Conservation (phyloP, 2,329 filamentous ascomycete species). For the Microdochium nivale region DNA sequence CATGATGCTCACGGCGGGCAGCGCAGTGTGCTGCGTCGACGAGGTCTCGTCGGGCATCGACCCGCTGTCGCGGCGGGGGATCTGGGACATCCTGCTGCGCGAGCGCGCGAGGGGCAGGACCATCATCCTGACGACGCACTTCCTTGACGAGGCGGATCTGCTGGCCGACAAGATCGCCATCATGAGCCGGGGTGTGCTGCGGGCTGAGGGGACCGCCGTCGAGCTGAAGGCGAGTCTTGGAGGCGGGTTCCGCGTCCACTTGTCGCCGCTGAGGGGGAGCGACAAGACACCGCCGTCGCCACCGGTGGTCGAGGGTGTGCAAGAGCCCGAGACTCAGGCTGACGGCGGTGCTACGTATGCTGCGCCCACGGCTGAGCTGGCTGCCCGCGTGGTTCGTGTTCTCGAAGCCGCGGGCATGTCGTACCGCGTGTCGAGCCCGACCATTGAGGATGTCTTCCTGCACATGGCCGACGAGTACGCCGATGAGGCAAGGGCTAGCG, state of each 20-base stretch:
- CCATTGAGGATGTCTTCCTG: constrained; percentile 87
- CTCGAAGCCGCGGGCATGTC: constrained; percentile 59
- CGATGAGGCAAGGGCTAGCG: constrained; percentile 28
- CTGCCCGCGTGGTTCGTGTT: constrained; percentile 60
- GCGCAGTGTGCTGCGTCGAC: constrained; percentile 80
- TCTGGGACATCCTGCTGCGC: constrained; percentile 87
- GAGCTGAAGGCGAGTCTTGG: constrained; percentile 77
- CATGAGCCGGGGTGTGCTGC: constrained; percentile 73
- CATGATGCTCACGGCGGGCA: constrained; percentile 92
- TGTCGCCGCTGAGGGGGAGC: constrained; percentile 47
- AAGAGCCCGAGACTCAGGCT: constrained; percentile 49
- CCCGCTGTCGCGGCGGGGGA: constrained; percentile 75
- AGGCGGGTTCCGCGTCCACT: constrained; percentile 74
- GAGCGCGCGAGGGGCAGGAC: constrained; percentile 77
- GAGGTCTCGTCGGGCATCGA: constrained; percentile 87
- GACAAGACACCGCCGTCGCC: constrained; percentile 31
- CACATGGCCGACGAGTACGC: constrained; percentile 74
- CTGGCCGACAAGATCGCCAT: constrained; percentile 85
- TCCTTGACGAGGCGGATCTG: constrained; percentile 86
- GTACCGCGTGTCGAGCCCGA: constrained; percentile 84
- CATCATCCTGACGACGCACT: constrained; percentile 85
- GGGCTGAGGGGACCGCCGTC: constrained; percentile 76
- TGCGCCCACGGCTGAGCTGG: constrained; percentile 59
- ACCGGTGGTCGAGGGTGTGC: constrained; percentile 45
- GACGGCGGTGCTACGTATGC: constrained; percentile 70